Base-by-base conservation (phyloP, 2,329 filamentous ascomycete genomes). In the Teratosphaeria zuluensis region DNA sequence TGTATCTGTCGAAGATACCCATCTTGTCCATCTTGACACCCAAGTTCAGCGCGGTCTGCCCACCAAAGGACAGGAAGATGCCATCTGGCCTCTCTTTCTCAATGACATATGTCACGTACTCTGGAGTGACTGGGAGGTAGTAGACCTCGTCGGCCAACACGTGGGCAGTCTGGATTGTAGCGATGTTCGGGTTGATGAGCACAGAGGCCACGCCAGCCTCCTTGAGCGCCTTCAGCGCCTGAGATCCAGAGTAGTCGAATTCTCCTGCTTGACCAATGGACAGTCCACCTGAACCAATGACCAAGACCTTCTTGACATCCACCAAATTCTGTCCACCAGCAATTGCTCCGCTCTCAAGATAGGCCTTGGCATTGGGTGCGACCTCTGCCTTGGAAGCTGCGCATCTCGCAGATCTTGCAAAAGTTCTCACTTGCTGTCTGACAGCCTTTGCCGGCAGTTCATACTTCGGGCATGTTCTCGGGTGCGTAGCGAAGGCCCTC, bases 71-170 rank as follows among this genome's bases (percentile, higher is more conserved):
- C 68, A 97, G 83, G 79, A 97, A 94, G 74, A 99, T 95, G 69
- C 92, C 94, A 79, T 99, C 94, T 51, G 94, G 94, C 73, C 86
- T 85, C 78, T 97, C 94, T 71, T 89, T 87, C 80, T 97, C 91
- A 73, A 99, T 97, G 62, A 99, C 92, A 76, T 97, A 92, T 70
- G 88, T 88, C 72, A 96, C 92, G 77, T 97, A 99, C 82, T 97
- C 92, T 64, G 92, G 89, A 19, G 94, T 99, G 69, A 99, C 92
- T 58, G 94, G 94, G 42, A 97, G 87, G 77, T 96, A 97, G 82
- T 97, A 97, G 70, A 97, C 89, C 78, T 97, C 92, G 73, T 97
- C 92, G 71, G 91, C 91, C 72, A 97, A 88, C 70, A 88, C 87
- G 81, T 97, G 92, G 75, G 95, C 91, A 68, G 92, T 97, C 78